phyloP scores from a whole-genome alignment of 441 rosid genomes.

The Theobroma grandiflorum region DNA sequence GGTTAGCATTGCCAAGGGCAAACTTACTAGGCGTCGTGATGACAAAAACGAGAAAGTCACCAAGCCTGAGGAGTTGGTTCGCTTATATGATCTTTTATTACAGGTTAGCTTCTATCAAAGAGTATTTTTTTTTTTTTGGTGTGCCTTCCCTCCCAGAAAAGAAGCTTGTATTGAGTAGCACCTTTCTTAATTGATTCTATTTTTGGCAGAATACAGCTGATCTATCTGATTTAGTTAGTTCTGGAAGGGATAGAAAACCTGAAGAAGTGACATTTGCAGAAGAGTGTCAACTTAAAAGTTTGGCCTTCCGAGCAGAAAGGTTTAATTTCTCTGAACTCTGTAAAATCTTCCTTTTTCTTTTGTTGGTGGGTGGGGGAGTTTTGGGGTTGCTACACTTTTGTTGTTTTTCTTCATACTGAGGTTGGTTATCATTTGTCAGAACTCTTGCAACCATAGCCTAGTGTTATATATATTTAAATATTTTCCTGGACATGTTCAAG shows the following conservation, averaged over 20 bases:
- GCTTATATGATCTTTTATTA: slow-evolving; percentile 86
- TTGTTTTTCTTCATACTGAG: neutral
- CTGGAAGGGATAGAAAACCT: slow-evolving; percentile 91
- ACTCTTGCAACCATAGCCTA: neutral
- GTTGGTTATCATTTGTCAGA: neutral
- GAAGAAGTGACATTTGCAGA: slow-evolving; percentile 91
- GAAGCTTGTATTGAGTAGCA: slow-evolving; percentile 30
- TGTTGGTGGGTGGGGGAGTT: neutral
- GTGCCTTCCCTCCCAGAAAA: slow-evolving; percentile 22
- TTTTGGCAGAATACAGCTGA: slow-evolving; percentile 85
- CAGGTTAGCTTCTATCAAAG: slow-evolving; percentile 59
- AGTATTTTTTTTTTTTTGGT: slow-evolving; percentile 20
- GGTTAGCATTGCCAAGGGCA: slow-evolving; percentile 90
- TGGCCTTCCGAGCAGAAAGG: slow-evolving; percentile 96
- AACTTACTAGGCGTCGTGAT: slow-evolving; percentile 78
- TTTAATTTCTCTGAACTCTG: slow-evolving; percentile 29
- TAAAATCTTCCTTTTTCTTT: slow-evolving; percentile 16
- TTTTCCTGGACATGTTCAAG: neutral
- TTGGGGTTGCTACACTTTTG: neutral
- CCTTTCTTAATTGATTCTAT: slow-evolving; percentile 25
- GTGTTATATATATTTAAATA: neutral
- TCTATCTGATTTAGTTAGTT: slow-evolving; percentile 96
- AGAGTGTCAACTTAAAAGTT: slow-evolving; percentile 70
- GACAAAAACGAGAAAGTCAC: slow-evolving; percentile 92
- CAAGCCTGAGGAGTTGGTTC: slow-evolving; percentile 98